Conservation (phyloP, 495 filamentous ascomycete genomes). For the Penicillium nucicola region DNA sequence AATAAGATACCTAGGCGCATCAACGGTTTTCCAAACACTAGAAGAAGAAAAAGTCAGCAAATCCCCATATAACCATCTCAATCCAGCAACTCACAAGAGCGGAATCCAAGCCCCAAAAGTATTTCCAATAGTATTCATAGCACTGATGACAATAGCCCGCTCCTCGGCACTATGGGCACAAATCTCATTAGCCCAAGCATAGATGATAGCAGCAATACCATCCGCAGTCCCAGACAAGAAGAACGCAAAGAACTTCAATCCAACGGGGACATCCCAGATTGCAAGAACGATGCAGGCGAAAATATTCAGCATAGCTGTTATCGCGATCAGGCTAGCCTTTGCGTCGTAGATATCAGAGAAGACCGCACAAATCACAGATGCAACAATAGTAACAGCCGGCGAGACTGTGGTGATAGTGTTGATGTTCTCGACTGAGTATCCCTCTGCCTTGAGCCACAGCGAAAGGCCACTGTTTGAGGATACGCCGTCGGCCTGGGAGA, state of each 20-base stretch:
- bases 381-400: slow-evolving; percentile 37
- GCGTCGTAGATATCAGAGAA: slow-evolving; percentile 42
- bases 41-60: background rate
- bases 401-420: slow-evolving; percentile 41
- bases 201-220: slow-evolving; percentile 25
- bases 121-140: slow-evolving; percentile 52
- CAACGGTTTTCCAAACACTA: slow-evolving; percentile 28
- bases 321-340: slow-evolving; percentile 36
- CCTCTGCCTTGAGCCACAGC: slow-evolving; percentile 40
- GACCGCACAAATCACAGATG: slow-evolving; percentile 37
- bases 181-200: slow-evolving; percentile 54
- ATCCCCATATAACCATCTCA: background rate
- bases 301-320: slow-evolving; percentile 34
- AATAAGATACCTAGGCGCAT: slow-evolving; percentile 25
- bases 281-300: slow-evolving; percentile 38
- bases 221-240: slow-evolving; percentile 26
- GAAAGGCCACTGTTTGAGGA: slow-evolving; percentile 27
- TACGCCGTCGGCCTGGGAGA: slow-evolving; percentile 27
- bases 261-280: slow-evolving; percentile 47
- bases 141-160: slow-evolving; percentile 50
- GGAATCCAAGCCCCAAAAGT: slow-evolving; percentile 36
- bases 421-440: slow-evolving; percentile 39
- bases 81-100: slow-evolving; percentile 17
- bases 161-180: slow-evolving; percentile 54
- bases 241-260: slow-evolving; percentile 48